Evolutionary conservation across 2,329 filamentous ascomycete species (phyloP).

Genomic region (Rutstroemia sp.): DNA sequence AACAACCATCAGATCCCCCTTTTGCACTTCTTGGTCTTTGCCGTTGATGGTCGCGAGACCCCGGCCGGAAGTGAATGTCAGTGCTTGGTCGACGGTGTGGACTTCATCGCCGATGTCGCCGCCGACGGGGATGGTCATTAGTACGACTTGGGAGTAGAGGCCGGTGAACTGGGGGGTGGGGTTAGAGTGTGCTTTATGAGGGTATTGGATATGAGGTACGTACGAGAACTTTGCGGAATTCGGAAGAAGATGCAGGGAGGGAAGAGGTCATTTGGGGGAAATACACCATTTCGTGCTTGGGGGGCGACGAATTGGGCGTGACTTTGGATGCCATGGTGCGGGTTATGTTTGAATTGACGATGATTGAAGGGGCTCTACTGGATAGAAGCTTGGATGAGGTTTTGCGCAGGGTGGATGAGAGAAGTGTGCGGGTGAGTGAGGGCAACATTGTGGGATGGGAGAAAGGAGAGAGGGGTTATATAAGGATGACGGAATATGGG

Average conservation of each 20-base stretch:
- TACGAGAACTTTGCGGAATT: slow-evolving; percentile 51
- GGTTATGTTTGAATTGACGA: background rate
- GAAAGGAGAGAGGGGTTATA: background rate
- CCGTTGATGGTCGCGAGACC: slow-evolving; percentile 52
- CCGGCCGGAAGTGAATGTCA: slow-evolving; percentile 55
- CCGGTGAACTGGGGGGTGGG: slow-evolving; percentile 41
- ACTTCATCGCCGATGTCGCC: slow-evolving; percentile 63
- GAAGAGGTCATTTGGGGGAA: slow-evolving; percentile 48
- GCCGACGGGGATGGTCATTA: slow-evolving; percentile 56
- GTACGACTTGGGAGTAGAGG: slow-evolving; percentile 54
- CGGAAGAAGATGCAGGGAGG: slow-evolving; percentile 45
- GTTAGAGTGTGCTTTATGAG: no score
- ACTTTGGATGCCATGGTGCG: slow-evolving; percentile 18
- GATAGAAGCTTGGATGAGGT: background rate
- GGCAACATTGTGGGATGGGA: background rate
- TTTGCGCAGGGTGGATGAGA: background rate
- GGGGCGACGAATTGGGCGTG: slow-evolving; percentile 34
- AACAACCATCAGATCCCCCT: slow-evolving; percentile 42
- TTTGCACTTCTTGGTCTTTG: slow-evolving; percentile 42
- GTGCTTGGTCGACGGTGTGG: slow-evolving; percentile 56
- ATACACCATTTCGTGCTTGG: slow-evolving; percentile 51
- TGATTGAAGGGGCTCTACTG: background rate
- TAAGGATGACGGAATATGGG: background rate
- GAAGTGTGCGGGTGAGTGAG: background rate
- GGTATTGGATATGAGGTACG: background rate